Evolutionary conservation across 331 rosid species (phyloP), one percentile per base, ranked within the genome.

Genomic region (Quercus lobata): DNA sequence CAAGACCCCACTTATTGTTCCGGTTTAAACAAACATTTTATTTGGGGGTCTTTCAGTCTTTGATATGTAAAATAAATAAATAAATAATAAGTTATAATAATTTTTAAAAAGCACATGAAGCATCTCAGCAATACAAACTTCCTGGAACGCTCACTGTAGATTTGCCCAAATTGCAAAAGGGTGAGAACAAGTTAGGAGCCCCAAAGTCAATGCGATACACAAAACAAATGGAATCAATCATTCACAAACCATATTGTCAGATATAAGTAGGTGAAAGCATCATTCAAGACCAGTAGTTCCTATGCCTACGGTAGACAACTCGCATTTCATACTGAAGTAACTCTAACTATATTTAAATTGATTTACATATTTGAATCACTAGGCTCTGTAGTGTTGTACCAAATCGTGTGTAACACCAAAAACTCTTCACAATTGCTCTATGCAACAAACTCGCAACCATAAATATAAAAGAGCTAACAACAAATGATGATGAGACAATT

Each of bases 391-490:
- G 37, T 49, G 79, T 71, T 49, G 79, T 71, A 80, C 68, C 79
- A 65, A 60, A 75, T 79, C 52, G 53, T 62, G 75, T 46, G 79
- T 41, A 69, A 79, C 79, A 80, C 62, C 79, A 69, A 77, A 77
- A 80, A 84, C 57, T 27, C 66, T 57, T 69, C 77, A 80, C 84
- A 76, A 76, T 56, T 63, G 65, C 68, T 24, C 60, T 56, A 74
- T 53, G 37, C 85, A 29, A 52, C 54, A 49, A 49, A 49, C 74
- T 15, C 75, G 68, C 57, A 71, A 9, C 76, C 54, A 80, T 81
- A 74, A 77, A 82, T 75, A 79, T 5, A 70, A 57, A 75, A 73
- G 12, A 83, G 84, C 80, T 76, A 84, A 84, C 90, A 86, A 76
- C 53, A 80, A 77, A 73, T 74, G 35, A 60, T 71, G 35, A 60